Conservation (phyloP, 2,329 filamentous ascomycete species). For the Calonectria pseudoturangicola region DNA sequence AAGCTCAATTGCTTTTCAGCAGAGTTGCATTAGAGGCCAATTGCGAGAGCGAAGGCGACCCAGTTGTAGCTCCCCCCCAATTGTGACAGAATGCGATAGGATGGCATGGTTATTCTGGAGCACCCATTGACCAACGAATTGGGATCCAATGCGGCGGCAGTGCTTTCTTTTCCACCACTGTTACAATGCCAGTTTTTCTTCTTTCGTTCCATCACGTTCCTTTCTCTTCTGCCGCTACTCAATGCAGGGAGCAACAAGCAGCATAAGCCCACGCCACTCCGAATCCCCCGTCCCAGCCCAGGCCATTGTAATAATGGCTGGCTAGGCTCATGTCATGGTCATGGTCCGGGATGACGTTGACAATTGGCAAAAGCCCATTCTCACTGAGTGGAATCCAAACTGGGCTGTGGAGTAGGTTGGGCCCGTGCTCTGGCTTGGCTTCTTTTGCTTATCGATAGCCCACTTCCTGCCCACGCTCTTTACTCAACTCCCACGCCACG, state of each 20-base stretch:
- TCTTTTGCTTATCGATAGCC: constrained; percentile 52
- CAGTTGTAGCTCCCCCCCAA: not conserved
- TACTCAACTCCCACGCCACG: constrained; percentile 32
- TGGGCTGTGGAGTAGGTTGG: constrained; percentile 30
- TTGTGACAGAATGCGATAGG: constrained; percentile 36
- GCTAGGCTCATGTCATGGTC: constrained; percentile 24
- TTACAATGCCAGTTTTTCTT: constrained; percentile 18
- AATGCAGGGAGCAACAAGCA: constrained; percentile 16
- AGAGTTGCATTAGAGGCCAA: constrained; percentile 30
- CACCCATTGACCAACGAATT: constrained; percentile 36
- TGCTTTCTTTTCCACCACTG: constrained; percentile 25
- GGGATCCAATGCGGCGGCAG: constrained; percentile 21
- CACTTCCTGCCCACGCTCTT: constrained; percentile 32
- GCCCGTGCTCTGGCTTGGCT: constrained; percentile 21
- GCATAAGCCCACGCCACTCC: constrained; percentile 32
- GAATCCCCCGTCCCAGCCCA: constrained; percentile 24
- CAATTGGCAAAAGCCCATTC: constrained; percentile 46
- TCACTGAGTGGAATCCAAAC: constrained; percentile 27
- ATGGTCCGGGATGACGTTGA: constrained; percentile 47
- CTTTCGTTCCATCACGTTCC: constrained; percentile 9
- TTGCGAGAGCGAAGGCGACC: constrained; percentile 32
- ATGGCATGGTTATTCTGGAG: constrained; percentile 30
- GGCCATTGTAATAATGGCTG: not conserved
- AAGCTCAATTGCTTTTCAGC: constrained; percentile 18
- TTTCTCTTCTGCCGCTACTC: constrained; percentile 15